These are phyloP conservation scores for Bipolaris gigantea DNA, from an alignment of 2,329 filamentous ascomycete species.

Conservation along the genomic window DNA sequence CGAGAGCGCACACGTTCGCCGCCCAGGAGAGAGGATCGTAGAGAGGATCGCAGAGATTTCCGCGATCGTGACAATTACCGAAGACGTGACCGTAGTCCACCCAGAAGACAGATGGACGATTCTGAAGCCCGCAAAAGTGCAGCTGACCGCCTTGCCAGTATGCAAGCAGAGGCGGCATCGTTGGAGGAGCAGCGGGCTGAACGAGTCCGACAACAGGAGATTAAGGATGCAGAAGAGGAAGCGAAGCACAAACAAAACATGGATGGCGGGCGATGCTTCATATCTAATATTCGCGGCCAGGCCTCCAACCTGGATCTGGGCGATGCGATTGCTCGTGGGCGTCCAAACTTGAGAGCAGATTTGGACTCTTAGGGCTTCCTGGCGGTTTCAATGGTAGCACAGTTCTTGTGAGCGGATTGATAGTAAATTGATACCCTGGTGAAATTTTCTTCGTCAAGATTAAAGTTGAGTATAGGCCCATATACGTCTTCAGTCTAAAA, in stretches of 20 bases:
- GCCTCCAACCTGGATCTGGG: conserved; percentile 32
- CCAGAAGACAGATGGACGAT: conserved; percentile 11
- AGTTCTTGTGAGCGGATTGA: neutral
- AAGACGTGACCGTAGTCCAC: conserved; percentile 27
- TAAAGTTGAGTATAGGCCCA: neutral
- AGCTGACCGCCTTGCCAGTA: conserved; percentile 38
- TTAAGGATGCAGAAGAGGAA: conserved; percentile 40
- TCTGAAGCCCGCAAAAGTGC: conserved; percentile 19
- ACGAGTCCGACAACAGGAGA: conserved; percentile 36
- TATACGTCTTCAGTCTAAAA: neutral
- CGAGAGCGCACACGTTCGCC: conserved; percentile 25
- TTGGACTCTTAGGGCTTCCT: conserved; percentile 14
- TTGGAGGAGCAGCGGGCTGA: conserved; percentile 39
- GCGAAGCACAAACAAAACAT: conserved; percentile 26
- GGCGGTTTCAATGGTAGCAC: neutral
- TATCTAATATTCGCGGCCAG: conserved; percentile 27
- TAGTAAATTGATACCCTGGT: conserved; percentile 15
- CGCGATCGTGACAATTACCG: conserved; percentile 21
- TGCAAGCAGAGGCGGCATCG: conserved; percentile 40
- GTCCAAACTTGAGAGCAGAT: conserved; percentile 22
- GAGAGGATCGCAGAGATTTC: conserved; percentile 18
- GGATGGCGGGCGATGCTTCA: conserved; percentile 32
- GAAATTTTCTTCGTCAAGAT: neutral
- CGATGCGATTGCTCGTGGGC: conserved; percentile 34
- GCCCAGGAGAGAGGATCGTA: conserved; percentile 18